Evolutionary conservation across 2,329 filamentous ascomycete genomes (phyloP).

Genomic region (Dactylonectria macrodidyma): DNA sequence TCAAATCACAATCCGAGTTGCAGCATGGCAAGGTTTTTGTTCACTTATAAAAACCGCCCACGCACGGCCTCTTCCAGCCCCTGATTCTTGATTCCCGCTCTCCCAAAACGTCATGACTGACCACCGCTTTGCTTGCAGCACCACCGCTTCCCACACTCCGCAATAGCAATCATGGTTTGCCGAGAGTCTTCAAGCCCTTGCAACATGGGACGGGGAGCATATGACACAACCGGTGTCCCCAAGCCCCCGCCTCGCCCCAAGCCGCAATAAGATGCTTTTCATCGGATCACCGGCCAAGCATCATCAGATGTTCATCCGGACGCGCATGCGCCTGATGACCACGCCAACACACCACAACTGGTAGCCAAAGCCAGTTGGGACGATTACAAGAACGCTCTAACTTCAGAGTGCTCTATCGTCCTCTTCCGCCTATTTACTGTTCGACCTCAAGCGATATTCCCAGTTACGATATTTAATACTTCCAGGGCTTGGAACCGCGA

Average conservation of each 20-base stretch:
- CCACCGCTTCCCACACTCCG: constrained; percentile 10
- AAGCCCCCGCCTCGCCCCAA: constrained; percentile 63
- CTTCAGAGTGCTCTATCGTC: constrained; percentile 26
- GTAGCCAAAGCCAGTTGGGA: constrained; percentile 37
- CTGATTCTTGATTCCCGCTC: background rate
- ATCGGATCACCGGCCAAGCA: constrained; percentile 41
- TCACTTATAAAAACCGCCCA: constrained; percentile 26
- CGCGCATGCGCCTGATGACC: constrained; percentile 38
- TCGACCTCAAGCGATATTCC: constrained; percentile 42
- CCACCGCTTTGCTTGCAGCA: constrained; percentile 27
- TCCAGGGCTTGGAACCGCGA: constrained; percentile 38
- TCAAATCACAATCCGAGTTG: constrained; percentile 26
- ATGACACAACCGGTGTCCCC: constrained; percentile 65
- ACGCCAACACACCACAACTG: constrained; percentile 39
- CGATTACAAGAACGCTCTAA: constrained; percentile 31
- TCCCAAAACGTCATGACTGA: constrained; percentile 32
- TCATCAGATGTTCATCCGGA: constrained; percentile 30
- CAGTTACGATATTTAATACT: constrained; percentile 45
- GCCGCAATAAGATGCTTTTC: constrained; percentile 52
- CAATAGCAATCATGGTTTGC: constrained; percentile 55
- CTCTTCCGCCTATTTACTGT: constrained; percentile 35
- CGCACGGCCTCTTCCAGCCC: background rate
- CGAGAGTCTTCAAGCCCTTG: constrained; percentile 50
- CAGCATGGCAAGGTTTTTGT: background rate
- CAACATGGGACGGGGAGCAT: constrained; percentile 68